Evolutionary conservation across 345 rosid species (phyloP), one percentile per base, ranked within the genome.

Genomic region (Corchorus olitorius): DNA sequence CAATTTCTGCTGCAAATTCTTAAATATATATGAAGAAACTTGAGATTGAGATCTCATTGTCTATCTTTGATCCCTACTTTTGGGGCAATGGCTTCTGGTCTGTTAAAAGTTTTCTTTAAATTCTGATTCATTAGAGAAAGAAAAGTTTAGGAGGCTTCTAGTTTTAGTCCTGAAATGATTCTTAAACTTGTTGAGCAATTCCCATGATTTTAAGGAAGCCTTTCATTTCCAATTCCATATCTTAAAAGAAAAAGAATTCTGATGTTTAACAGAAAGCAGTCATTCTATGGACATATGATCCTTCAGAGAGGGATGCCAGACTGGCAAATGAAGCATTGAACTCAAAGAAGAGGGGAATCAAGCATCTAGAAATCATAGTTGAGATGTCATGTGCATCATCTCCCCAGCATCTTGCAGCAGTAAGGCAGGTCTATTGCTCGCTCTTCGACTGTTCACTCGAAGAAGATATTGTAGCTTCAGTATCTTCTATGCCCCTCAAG

Each of bases 241-340:
- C 16, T 71, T 37, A 14, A 55, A 12, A 6, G 6, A 3, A 27
- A 50, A 60, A n/a, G n/a, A 62, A 17, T 59, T 17, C 6, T 49
- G 35, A 17, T 48, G 46, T 50, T 62, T 20, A 50, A 76, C 86
- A 96, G 99, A 90, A 86, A 85, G 98, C 97, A 5, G 84, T 93
- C 75, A 70, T 86, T 71, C 65, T 76, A 43, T 96, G 97, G 99
- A 80, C 87, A 19, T 83, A 81, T 66, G 98, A 92, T 71, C 92
- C 99, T 39, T 80, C 91, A 7, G 94, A 90, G 84, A 90, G 98
- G 83, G 97, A 96, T 83, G 99, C 99, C 4, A 89, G 75, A 76
- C 81, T 92, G 19, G 90, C 88, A 46, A 83, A 89, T 65, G 86
- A 90, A 22, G 90, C 87, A 14, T 72, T 96, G 76, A 87, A 80